Evolutionary conservation across 2,329 filamentous ascomycete genomes (phyloP), one percentile per base, ranked within the genome.

Genomic region (Sordariomycetes sp.): DNA sequence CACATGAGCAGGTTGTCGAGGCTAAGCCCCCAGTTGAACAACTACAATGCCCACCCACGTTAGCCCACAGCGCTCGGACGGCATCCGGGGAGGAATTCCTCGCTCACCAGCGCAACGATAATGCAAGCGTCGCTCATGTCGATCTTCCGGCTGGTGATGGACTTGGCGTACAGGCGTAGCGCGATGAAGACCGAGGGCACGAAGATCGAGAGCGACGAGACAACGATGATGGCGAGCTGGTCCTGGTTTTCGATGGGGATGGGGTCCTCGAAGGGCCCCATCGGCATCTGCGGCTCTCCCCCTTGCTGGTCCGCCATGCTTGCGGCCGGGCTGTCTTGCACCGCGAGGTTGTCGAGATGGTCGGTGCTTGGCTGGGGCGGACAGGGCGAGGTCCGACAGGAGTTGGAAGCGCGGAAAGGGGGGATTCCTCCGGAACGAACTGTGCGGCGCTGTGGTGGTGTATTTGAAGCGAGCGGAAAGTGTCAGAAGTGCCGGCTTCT

Each of bases 11-110:
- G 52, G 18, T 50, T 53, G 18, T 60, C 59, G 59, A 57, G n/a
- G 20, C 58, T 55, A 2, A 60, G 52, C 37, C 55, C 59, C 28
- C 37, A 58, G 20, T 60, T 60, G 53, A 60, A 60, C 12, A 60
- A 25, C 55, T 60, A 2, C 5, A 48, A 25, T 6, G 5, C 28
- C 8, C 28, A 46, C 6, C n/a, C 16, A 2, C 40, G 40, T 46
- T 46, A 46, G 40, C 14, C n/a, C 7, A 18, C 2, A n/a, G 40
- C 18, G n/a, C 40, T n/a, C 40, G 40, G 18, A n/a, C 6, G 11
- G 18, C 40, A 14, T 16, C 5, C 7, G 7, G 10, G n/a, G 18
- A 40, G 37, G 37, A 18, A 11, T 40, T 14, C 12, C 12, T 14
- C 16, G 18, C 59, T 4, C 43, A 60, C 59, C 53, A 60, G 28